These are phyloP conservation scores for Metarhizium brunneum DNA, from an alignment of 2,329 filamentous ascomycete species.

Conservation along the genomic window DNA sequence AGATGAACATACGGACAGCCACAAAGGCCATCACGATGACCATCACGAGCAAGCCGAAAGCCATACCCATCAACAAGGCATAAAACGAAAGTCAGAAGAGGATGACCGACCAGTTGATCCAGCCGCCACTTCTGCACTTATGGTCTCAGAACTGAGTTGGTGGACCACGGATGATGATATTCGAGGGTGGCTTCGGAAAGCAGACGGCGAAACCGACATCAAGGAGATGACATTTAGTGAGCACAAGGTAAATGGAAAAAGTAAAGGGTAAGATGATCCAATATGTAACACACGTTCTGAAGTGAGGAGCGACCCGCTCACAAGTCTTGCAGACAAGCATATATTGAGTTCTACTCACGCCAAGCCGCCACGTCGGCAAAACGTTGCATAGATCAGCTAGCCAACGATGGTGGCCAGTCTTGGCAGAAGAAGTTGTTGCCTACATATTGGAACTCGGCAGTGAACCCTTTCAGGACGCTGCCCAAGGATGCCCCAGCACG, in stretches of 20 bases:
- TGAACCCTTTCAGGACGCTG: constrained; percentile 83
- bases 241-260: constrained; percentile 98
- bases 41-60: constrained; percentile 17
- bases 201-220: constrained; percentile 73
- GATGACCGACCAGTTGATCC: constrained; percentile 51
- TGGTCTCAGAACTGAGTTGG: constrained; percentile 89
- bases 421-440: constrained; percentile 63
- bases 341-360: constrained; percentile 72
- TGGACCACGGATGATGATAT: constrained; percentile 96
- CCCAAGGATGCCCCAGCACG: constrained; percentile 71
- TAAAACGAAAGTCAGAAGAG: constrained; percentile 51
- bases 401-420: constrained; percentile 39
- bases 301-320: not conserved
- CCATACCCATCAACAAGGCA: constrained; percentile 31
- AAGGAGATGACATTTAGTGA: constrained; percentile 95
- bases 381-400: constrained; percentile 62
- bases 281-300: not conserved
- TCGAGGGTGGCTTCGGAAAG: constrained; percentile 72
- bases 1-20: constrained; percentile 23
- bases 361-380: constrained; percentile 83
- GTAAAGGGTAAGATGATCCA: constrained; percentile 68
- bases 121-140: constrained; percentile 58
- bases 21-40: constrained; percentile 13
- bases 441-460: constrained; percentile 64
- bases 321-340: constrained; percentile 50